These are phyloP conservation scores for Penicillium rolfsii DNA, from an alignment of 2,329 filamentous ascomycete species.

Conservation along the genomic window DNA sequence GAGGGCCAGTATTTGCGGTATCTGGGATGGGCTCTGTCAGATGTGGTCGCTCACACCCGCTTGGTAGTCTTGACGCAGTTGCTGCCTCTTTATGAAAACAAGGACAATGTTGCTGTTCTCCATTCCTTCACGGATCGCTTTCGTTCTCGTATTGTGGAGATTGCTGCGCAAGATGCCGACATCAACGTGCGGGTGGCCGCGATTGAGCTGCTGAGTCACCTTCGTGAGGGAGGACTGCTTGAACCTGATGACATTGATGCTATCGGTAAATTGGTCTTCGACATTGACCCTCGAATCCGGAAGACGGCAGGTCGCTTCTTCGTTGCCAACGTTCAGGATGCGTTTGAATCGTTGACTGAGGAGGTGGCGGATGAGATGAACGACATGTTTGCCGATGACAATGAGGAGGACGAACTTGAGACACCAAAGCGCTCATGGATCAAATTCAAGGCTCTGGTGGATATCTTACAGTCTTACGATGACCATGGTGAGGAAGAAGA, in stretches of 20 bases:
- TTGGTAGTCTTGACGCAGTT: conserved; percentile 87
- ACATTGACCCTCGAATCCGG: conserved; percentile 79
- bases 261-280: conserved; percentile 85
- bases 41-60: conserved; percentile 72
- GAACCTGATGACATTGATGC: conserved; percentile 90
- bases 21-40: conserved; percentile 92
- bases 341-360: conserved; percentile 77
- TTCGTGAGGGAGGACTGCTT: conserved; percentile 82
- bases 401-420: conserved; percentile 71
- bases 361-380: conserved; percentile 80
- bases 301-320: conserved; percentile 92
- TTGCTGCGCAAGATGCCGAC: conserved; percentile 85
- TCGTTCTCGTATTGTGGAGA: conserved; percentile 83
- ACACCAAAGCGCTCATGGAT: conserved; percentile 83
- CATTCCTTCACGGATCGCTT: conserved; percentile 94
- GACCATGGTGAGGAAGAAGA: conserved; percentile 54
- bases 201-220: conserved; percentile 77
- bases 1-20: conserved; percentile 90
- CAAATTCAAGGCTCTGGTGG: conserved; percentile 85
- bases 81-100: conserved; percentile 74
- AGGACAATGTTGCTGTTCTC: conserved; percentile 74
- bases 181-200: conserved; percentile 76
- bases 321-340: conserved; percentile 79
- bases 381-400: conserved; percentile 76
- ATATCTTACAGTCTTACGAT: conserved; percentile 82